phyloP scores from a whole-genome alignment of 805 yeast species.

The Tetrapisispora taiwanensis region DNA sequence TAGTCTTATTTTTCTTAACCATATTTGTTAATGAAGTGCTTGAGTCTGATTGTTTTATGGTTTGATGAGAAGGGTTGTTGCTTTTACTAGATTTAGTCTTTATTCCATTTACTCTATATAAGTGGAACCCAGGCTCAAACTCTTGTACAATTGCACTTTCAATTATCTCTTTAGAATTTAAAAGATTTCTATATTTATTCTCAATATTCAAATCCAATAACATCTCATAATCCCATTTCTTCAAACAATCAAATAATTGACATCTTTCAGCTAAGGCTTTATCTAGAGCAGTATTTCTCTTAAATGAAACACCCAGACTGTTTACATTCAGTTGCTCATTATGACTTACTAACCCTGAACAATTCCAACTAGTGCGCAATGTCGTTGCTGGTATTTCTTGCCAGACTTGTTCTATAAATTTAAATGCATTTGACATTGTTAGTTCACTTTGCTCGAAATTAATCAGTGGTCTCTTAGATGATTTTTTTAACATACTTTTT shows the following conservation, averaged over 20 bases:
- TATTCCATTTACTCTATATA: not conserved
- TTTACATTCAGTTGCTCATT: no score
- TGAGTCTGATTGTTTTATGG: not conserved
- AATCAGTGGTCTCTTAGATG: slow-evolving; percentile 13
- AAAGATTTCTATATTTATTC: slow-evolving; percentile 29
- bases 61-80: not conserved
- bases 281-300: slow-evolving; percentile 31
- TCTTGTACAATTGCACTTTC: slow-evolving; percentile 38
- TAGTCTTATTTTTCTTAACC: not conserved
- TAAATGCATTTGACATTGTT: slow-evolving; percentile 46
- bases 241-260: slow-evolving; percentile 36
- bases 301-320: slow-evolving; percentile 12
- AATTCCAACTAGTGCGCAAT: slow-evolving; percentile 35
- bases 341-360: slow-evolving; percentile 30
- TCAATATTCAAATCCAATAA: slow-evolving; percentile 41
- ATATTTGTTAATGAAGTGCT: not conserved
- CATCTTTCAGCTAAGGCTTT: slow-evolving; percentile 36
- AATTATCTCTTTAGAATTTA: slow-evolving; percentile 50
- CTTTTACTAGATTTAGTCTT: not conserved
- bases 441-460: slow-evolving; percentile 35
- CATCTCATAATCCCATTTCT: slow-evolving; percentile 50
- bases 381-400: slow-evolving; percentile 30
- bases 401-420: slow-evolving; percentile 52
- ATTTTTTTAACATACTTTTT: slow-evolving; percentile 11
- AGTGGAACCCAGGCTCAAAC: slow-evolving; percentile 2